These are phyloP conservation scores for Periconia digitata DNA, from an alignment of 2,329 filamentous ascomycete species.

Conservation along the genomic window DNA sequence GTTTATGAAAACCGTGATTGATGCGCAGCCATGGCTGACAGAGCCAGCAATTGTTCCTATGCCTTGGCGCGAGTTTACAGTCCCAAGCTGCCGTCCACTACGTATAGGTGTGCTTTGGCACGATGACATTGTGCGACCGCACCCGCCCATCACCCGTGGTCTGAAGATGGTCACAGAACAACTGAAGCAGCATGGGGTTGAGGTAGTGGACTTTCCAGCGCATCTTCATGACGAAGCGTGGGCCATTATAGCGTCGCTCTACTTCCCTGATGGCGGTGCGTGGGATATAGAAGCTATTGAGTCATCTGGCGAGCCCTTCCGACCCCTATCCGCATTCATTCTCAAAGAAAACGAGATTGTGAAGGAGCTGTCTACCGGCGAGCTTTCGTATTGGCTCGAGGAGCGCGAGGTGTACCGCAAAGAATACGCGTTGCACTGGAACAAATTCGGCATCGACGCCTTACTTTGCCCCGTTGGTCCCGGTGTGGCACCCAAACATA, in stretches of 20 bases:
- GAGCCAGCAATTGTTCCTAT: slow-evolving; percentile 63
- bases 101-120: slow-evolving; percentile 65
- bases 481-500: slow-evolving; percentile 56
- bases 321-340: slow-evolving; percentile 62
- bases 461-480: slow-evolving; percentile 63
- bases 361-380: slow-evolving; percentile 42
- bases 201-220: slow-evolving; percentile 55
- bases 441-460: slow-evolving; percentile 55
- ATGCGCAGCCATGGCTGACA: slow-evolving; percentile 56
- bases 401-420: slow-evolving; percentile 49
- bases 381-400: slow-evolving; percentile 46
- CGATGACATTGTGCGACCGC: slow-evolving; percentile 65
- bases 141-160: slow-evolving; percentile 65
- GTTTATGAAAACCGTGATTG: slow-evolving; percentile 57
- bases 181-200: slow-evolving; percentile 51
- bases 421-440: slow-evolving; percentile 51
- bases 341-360: slow-evolving; percentile 57
- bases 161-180: slow-evolving; percentile 50
- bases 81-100: slow-evolving; percentile 38
- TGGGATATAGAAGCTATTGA: slow-evolving; percentile 55
- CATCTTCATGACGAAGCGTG: slow-evolving; percentile 54
- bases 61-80: slow-evolving; percentile 51
- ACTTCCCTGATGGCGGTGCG: slow-evolving; percentile 61
- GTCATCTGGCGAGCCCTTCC: slow-evolving; percentile 58
- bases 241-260: slow-evolving; percentile 45